phyloP scores from a whole-genome alignment of 2,329 filamentous ascomycete genomes.

The Neopestalotiopsis clavispora region DNA sequence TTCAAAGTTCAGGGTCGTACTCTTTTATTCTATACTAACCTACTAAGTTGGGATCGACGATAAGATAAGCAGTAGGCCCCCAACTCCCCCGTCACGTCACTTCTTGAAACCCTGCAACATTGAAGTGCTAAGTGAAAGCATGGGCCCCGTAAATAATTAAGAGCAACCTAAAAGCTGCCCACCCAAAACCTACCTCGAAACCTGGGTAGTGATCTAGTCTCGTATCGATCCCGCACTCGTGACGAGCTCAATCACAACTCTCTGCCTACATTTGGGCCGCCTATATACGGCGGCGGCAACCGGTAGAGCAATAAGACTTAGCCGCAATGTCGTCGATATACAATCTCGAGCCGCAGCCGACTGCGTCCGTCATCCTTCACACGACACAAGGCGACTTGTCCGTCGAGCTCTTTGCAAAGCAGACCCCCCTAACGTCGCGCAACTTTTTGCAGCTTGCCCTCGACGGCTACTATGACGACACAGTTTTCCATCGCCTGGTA shows the following conservation, averaged over 20 bases:
- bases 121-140: too few species aligned
- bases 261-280: not conserved
- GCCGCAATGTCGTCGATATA: conserved; percentile 82
- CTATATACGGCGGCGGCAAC: not conserved
- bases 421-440: conserved; percentile 87
- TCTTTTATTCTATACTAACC: too few species aligned
- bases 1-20: too few species aligned
- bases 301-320: not conserved
- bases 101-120: too few species aligned
- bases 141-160: not conserved
- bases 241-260: not conserved
- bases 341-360: conserved; percentile 93
- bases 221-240: not conserved
- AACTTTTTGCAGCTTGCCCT: conserved; percentile 96
- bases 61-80: too few species aligned
- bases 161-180: not conserved
- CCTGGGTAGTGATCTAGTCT: not conserved
- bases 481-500: conserved; percentile 91
- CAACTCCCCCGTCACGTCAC: too few species aligned
- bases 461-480: conserved; percentile 93
- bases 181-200: not conserved
- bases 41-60: too few species aligned
- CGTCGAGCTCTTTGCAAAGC: conserved; percentile 93
- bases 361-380: conserved; percentile 87
- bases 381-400: conserved; percentile 89